Evolutionary conservation across 2,329 filamentous ascomycete species (phyloP), one percentile per base, ranked within the genome.

Genomic region (Zalaria sp.): DNA sequence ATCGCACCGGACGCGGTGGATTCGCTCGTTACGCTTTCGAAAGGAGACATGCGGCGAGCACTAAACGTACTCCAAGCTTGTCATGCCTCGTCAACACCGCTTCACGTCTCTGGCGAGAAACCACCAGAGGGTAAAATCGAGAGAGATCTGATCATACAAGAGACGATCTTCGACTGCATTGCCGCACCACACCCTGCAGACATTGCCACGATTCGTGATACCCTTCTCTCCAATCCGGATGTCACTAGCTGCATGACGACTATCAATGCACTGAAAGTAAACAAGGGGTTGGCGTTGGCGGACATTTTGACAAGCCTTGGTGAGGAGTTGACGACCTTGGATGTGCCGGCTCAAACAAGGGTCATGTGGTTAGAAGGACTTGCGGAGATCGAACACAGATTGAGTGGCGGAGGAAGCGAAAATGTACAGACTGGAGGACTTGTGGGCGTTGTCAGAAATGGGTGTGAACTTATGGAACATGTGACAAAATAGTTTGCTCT

Each of bases 51-150:
- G 91, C 75, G 91, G 56, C 71, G 91, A 48, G 88, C 91, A 0
- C 62, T 98, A 51, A 98, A 98, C 55, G 91, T 98, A 6, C 70
- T 98, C 27, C 91, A 98, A 64, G 91, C 91, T 5, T 98, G 91
- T 51, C 86, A 96, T 59, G 91, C 91, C 29, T 93, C 87, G 47
- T 93, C 86, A 77, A 75, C 69, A 67, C 69, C 68, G 3, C 56
- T 73, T 10, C 64, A 67, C 25, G 54, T 63, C 5, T 66, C 67
- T 1, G 67, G 71, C n/a, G 58, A 68, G 45, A 60, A 62, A 37
- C 59, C 62, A 9, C 54, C 59, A 5, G 55, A 58, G 27, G 70
- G 46, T 67, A 74, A 62, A 41, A 77, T 88, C 27, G 70, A 81
- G 42, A 74, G 86, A 34, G 89, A 96, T 45, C 75, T 85, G 51